These are phyloP conservation scores for Trebouxia gelatinosa DNA, from an alignment of 163 green algal species.

Conservation along the genomic window DNA sequence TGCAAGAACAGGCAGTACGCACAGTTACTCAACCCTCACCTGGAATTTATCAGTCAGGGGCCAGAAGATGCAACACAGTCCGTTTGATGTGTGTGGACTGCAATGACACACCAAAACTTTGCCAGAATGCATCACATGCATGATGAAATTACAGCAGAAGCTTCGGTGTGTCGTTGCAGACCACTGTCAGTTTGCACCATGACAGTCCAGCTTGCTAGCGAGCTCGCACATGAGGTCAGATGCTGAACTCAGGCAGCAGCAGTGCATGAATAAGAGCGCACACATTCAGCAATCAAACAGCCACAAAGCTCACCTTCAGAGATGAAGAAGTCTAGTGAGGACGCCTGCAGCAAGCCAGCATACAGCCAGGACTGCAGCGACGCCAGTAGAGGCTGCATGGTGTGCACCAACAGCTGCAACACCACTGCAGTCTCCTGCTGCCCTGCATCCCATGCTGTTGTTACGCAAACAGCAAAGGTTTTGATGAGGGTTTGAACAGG, in stretches of 20 bases:
- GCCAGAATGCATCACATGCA: neutral
- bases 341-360: conserved; percentile 29
- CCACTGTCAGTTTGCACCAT: too few relatives aligned
- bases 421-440: conserved; percentile 30
- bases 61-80: neutral
- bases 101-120: neutral
- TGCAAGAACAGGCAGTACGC: neutral
- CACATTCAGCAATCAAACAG: neutral
- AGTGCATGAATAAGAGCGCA: neutral
- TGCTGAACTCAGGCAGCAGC: neutral
- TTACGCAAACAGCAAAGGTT: neutral
- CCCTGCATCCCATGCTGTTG: neutral
- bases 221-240: neutral
- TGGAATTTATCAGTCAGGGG: neutral
- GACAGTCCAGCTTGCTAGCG: too few relatives aligned
- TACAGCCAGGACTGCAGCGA: conserved; percentile 40
- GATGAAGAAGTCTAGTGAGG: conserved; percentile 35
- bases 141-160: neutral
- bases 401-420: conserved; percentile 20
- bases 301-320: neutral
- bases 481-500: neutral
- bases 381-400: conserved; percentile 30
- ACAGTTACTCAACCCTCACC: neutral
- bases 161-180: too few relatives aligned
- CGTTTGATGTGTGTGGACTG: neutral